phyloP scores from a whole-genome alignment of 345 rosid species.

The Rubroshorea leprosula region DNA sequence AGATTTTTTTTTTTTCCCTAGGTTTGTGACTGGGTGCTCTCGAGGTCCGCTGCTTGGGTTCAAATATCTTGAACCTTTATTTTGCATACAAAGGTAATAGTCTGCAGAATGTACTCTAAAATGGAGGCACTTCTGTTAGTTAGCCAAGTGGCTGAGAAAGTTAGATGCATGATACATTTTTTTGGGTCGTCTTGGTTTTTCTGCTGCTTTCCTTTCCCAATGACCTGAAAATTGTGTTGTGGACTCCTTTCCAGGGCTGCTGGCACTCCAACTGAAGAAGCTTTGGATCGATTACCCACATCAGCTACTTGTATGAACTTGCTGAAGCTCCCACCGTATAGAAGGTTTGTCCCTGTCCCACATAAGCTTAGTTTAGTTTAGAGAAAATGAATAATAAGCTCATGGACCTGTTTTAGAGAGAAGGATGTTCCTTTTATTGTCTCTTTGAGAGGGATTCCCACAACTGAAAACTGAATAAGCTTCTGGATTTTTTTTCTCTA shows the following conservation, averaged over 20 bases:
- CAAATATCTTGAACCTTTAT: slow-evolving; percentile 78
- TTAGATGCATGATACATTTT: not conserved
- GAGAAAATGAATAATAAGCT: too few species aligned
- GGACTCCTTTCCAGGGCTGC: slow-evolving; percentile 39
- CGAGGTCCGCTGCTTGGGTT: slow-evolving; percentile 96
- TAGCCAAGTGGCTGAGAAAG: not conserved
- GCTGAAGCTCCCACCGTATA: slow-evolving; percentile 96
- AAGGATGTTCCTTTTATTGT: too few species aligned
- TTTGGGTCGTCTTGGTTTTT: not conserved
- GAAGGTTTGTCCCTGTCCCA: slow-evolving; percentile 54
- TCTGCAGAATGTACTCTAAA: slow-evolving; percentile 12
- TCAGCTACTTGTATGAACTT: slow-evolving; percentile 99
- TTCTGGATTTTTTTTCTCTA: not conserved
- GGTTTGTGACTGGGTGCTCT: slow-evolving; percentile 98
- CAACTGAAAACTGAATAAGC: too few species aligned
- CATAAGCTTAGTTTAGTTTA: not conserved
- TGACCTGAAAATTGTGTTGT: slow-evolving; percentile 1
- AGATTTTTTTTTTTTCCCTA: slow-evolving; percentile 24
- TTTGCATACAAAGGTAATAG: slow-evolving; percentile 89
- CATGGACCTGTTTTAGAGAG: too few species aligned
- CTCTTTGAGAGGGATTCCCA: too few species aligned
- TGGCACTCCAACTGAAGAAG: slow-evolving; percentile 61
- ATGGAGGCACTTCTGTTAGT: slow-evolving; percentile 10
- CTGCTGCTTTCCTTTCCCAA: not conserved
- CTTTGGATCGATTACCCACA: slow-evolving; percentile 86